Conservation (phyloP, 192 early-diverging fungal species). For the Gonapodya prolifera region DNA sequence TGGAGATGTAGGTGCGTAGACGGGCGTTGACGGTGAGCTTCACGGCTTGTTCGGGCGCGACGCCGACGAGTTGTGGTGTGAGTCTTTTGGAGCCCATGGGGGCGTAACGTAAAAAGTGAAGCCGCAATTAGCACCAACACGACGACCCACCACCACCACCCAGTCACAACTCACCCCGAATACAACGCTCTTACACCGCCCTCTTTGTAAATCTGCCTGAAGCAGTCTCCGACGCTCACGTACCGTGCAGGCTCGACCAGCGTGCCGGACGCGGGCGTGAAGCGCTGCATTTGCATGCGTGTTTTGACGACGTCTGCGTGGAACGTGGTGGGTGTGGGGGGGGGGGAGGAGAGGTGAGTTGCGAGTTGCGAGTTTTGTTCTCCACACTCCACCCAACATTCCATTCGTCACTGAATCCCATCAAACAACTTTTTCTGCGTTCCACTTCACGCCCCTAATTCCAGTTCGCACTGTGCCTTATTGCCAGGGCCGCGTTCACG, state of each 20-base stretch:
- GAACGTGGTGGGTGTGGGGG: not conserved
- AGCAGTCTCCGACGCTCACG: slow-evolving; percentile 93
- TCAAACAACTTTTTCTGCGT: slow-evolving; percentile 3
- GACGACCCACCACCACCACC: slow-evolving; percentile 30
- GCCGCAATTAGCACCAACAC: not conserved
- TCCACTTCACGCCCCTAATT: too few relatives aligned
- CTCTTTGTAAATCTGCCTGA: slow-evolving; percentile 83
- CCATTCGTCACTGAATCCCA: not conserved
- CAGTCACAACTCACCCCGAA: slow-evolving; percentile 77
- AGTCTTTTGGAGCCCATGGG: not conserved
- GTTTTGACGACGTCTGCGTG: slow-evolving; percentile 85
- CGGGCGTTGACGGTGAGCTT: slow-evolving; percentile 95
- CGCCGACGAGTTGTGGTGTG: slow-evolving; percentile 29
- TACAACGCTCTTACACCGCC: slow-evolving; percentile 86
- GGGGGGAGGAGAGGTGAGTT: not conserved
- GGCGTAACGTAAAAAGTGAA: not conserved
- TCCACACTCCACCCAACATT: not conserved
- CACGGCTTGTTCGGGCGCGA: slow-evolving; percentile 97
- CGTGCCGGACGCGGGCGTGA: slow-evolving; percentile 24
- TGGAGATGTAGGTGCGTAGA: slow-evolving; percentile 40
- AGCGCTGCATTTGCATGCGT: slow-evolving; percentile 95
- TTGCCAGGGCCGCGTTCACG: not conserved
- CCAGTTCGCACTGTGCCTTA: not conserved
- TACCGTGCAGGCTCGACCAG: slow-evolving; percentile 82
- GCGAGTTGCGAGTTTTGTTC: not conserved